Evolutionary conservation across 2,329 filamentous ascomycete species (phyloP).

Genomic region (Chaetomium sp.): DNA sequence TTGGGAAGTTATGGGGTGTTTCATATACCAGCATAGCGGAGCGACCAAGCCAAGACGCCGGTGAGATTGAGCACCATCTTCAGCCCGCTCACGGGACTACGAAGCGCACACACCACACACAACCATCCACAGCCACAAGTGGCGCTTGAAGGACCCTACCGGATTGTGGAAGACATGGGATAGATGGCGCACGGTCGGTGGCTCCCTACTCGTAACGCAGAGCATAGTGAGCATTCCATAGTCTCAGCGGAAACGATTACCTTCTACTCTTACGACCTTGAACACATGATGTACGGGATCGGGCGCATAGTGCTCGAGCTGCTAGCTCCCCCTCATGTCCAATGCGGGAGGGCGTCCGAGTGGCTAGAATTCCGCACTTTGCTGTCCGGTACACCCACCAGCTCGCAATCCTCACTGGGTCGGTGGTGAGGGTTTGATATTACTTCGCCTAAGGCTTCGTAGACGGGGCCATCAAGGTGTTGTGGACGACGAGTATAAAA

Average conservation of each 20-base stretch:
- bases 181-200: not conserved
- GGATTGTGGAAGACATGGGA: not conserved
- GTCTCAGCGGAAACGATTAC: not conserved
- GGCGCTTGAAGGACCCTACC: not conserved
- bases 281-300: not conserved
- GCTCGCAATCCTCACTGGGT: not conserved
- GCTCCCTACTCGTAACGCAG: not conserved
- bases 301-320: not conserved
- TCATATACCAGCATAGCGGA: not conserved
- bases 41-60: not conserved
- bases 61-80: not conserved
- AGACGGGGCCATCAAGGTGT: not conserved
- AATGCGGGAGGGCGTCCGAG: not conserved
- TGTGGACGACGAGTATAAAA: not conserved
- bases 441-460: not conserved
- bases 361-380: not conserved
- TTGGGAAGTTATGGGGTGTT: not conserved
- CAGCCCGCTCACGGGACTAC: not conserved
- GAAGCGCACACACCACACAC: not conserved
- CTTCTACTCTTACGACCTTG: not conserved
- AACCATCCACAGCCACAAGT: not conserved
- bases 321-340: not conserved
- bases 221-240: not conserved
- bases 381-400: not conserved
- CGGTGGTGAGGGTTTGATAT: not conserved